Conservation (phyloP, 139 green algal species). For the Zygnema cylindricum region DNA sequence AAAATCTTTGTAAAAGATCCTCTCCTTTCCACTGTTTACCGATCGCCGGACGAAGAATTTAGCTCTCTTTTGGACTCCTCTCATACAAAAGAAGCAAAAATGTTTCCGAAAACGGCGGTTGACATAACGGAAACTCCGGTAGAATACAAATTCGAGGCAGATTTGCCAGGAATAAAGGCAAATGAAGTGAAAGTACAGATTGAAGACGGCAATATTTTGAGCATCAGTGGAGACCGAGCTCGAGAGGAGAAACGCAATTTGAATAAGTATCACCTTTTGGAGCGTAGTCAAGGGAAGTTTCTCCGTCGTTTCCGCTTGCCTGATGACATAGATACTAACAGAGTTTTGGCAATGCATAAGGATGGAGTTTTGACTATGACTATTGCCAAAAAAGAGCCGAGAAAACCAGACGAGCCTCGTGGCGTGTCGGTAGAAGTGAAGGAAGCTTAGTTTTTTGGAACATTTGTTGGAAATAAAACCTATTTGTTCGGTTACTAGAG, state of each 20-base stretch:
- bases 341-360: slow-evolving; percentile 36
- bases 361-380: slow-evolving; percentile 54
- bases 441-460: too few species aligned
- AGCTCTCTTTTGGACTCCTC: slow-evolving; percentile 44
- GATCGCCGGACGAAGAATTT: slow-evolving; percentile 40
- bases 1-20: neutral
- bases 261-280: slow-evolving; percentile 50
- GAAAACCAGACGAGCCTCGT: slow-evolving; percentile 37
- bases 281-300: slow-evolving; percentile 53
- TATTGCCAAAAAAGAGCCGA: slow-evolving; percentile 50
- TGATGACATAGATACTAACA: slow-evolving; percentile 38
- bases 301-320: slow-evolving; percentile 42
- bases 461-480: too few species aligned
- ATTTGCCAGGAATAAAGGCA: slow-evolving; percentile 37
- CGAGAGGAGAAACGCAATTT: slow-evolving; percentile 48
- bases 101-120: neutral
- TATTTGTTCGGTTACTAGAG: too few species aligned
- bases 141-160: slow-evolving; percentile 46
- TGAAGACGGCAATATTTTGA: slow-evolving; percentile 50
- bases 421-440: slow-evolving; percentile 33
- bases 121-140: slow-evolving; percentile 36
- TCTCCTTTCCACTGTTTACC: slow-evolving; percentile 3
- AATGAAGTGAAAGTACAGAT: slow-evolving; percentile 61
- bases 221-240: slow-evolving; percentile 45
- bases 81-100: neutral